phyloP scores from a whole-genome alignment of 2,329 filamentous ascomycete genomes.

The Aureobasidium subglaciale region DNA sequence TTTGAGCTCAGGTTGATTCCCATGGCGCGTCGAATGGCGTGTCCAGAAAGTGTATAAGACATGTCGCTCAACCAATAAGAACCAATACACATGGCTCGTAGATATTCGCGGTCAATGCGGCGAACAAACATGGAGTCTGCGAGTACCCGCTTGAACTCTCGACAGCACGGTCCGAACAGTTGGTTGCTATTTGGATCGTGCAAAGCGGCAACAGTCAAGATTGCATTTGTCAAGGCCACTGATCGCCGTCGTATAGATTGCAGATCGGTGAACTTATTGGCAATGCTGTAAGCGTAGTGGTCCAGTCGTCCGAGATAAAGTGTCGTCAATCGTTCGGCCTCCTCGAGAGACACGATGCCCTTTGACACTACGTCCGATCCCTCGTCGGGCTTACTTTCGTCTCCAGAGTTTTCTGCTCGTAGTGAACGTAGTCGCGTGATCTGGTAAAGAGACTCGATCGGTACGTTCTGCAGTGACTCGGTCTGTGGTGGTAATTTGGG shows the following conservation, averaged over 20 bases:
- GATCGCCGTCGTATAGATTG: slow-evolving; percentile 46
- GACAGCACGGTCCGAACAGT: slow-evolving; percentile 49
- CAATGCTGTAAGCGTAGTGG: slow-evolving; percentile 43
- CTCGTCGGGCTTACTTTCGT: slow-evolving; percentile 30
- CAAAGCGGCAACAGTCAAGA: slow-evolving; percentile 51
- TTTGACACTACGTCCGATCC: slow-evolving; percentile 47
- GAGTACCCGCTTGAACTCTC: slow-evolving; percentile 51
- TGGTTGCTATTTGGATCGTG: slow-evolving; percentile 50
- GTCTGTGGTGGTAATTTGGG: slow-evolving; percentile 25
- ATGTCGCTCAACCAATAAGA: slow-evolving; percentile 58
- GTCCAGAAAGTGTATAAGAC: slow-evolving; percentile 55
- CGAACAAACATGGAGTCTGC: slow-evolving; percentile 52
- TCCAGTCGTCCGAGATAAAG: slow-evolving; percentile 40
- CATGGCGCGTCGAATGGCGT: slow-evolving; percentile 44
- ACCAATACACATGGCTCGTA: slow-evolving; percentile 53
- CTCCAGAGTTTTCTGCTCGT: slow-evolving; percentile 12
- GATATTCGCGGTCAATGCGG: slow-evolving; percentile 47
- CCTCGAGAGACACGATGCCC: slow-evolving; percentile 38
- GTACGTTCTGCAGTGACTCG: slow-evolving; percentile 5
- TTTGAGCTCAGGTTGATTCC: slow-evolving; percentile 34
- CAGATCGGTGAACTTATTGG: slow-evolving; percentile 40
- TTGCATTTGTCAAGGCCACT: slow-evolving; percentile 48
- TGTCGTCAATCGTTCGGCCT: slow-evolving; percentile 36
- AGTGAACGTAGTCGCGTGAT: slow-evolving; percentile 11
- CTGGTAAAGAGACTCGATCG: slow-evolving; percentile 13